Percentiles rank a stretch among this genome's conserved stretches.
Evolutionary conservation across 441 rosid genomes (phyloP).

Genomic region (Populus hybrid): DNA sequence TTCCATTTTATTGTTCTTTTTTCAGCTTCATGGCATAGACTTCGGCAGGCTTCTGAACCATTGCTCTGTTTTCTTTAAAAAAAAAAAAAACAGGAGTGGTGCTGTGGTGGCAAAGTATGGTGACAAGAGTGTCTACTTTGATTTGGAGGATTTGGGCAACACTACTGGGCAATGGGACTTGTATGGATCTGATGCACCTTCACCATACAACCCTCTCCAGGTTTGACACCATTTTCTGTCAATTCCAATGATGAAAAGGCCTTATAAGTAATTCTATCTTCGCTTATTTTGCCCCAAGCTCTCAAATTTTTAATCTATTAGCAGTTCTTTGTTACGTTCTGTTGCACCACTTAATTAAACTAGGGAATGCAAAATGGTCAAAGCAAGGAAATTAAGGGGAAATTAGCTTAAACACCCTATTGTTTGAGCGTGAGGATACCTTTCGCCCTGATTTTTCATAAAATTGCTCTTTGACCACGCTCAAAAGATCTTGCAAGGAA

Average conservation of each 20-base stretch:
- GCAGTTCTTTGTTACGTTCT: background rate
- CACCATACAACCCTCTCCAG: conserved; percentile 95
- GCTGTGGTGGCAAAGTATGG: conserved; percentile 90
- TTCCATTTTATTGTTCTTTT: background rate
- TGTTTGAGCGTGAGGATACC: background rate
- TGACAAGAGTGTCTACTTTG: conserved; percentile 95
- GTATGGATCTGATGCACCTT: conserved; percentile 98
- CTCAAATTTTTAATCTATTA: no score
- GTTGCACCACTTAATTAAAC: background rate
- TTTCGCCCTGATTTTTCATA: background rate
- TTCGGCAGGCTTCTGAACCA: background rate
- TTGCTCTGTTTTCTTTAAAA: background rate
- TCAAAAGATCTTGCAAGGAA: no score
- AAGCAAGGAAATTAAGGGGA: background rate
- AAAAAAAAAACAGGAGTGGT: conserved; percentile 42
- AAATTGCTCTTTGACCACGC: background rate
- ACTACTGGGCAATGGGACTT: conserved; percentile 97
- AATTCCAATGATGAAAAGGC: background rate
- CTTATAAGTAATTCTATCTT: background rate
- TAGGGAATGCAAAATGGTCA: background rate
- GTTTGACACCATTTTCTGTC: conserved; percentile 25
- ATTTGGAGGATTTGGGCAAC: conserved; percentile 93
- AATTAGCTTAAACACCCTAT: background rate
- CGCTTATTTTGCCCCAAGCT: background rate
- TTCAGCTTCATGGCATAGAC: background rate